Conservation (phyloP, 371 early-diverging fungal genomes). For the Mortierella sp. region DNA sequence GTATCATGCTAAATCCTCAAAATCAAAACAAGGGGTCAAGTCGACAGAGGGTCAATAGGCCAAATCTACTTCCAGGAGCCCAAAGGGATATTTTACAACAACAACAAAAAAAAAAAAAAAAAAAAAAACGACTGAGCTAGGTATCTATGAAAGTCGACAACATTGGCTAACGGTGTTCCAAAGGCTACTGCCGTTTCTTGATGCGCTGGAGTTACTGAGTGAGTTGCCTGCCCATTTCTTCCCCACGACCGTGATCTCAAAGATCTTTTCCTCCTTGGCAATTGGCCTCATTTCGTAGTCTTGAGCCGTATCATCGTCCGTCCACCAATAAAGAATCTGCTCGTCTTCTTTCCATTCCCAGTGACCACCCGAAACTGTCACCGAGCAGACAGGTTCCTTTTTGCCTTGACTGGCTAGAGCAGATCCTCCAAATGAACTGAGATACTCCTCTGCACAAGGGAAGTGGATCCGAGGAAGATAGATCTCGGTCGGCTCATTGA, state of each 20-base stretch:
- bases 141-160: slow-evolving; percentile 29
- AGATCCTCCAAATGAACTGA: slow-evolving; percentile 13
- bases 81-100: slow-evolving; percentile 11
- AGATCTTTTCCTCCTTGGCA: slow-evolving; percentile 12
- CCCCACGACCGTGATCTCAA: slow-evolving; percentile 46
- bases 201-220: not conserved
- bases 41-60: no score
- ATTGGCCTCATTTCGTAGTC: slow-evolving; percentile 1
- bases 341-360: slow-evolving; percentile 47
- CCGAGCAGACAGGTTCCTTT: slow-evolving; percentile 28
- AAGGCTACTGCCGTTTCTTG: no score
- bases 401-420: not conserved
- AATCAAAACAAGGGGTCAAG: no score
- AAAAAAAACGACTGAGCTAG: not conserved
- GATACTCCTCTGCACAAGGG: slow-evolving; percentile 47
- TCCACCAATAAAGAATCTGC: slow-evolving; percentile 52
- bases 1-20: no score
- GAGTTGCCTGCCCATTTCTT: slow-evolving; percentile 50
- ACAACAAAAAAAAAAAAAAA: not conserved
- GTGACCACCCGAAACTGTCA: slow-evolving; percentile 43
- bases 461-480: slow-evolving; percentile 59
- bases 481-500: slow-evolving; percentile 56
- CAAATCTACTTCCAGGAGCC: no score
- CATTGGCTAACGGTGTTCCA: slow-evolving; percentile 38
- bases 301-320: slow-evolving; percentile 11